Evolutionary conservation across 495 filamentous ascomycete species (phyloP).

Genomic region (Podospora conica): DNA sequence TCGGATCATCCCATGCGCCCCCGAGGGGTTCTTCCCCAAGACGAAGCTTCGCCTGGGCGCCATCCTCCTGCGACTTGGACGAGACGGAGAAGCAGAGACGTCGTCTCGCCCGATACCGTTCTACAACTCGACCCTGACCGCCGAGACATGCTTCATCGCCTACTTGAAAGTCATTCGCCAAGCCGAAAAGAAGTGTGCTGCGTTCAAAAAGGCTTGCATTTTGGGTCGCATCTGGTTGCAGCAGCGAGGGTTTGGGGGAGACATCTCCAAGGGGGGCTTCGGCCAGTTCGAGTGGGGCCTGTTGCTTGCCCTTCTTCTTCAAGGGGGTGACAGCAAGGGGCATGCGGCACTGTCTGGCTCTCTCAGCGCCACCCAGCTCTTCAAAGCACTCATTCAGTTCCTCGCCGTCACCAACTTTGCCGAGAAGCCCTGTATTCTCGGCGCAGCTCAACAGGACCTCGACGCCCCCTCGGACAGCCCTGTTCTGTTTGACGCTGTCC

Average conservation of each 20-base stretch:
- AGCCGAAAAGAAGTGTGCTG: slow-evolving; percentile 56
- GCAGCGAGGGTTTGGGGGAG: slow-evolving; percentile 72
- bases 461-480: slow-evolving; percentile 32
- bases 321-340: slow-evolving; percentile 64
- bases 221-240: slow-evolving; percentile 83
- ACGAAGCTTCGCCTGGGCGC: slow-evolving; percentile 63
- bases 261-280: slow-evolving; percentile 73
- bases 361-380: slow-evolving; percentile 87
- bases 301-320: slow-evolving; percentile 71
- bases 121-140: slow-evolving; percentile 80
- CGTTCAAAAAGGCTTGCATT: slow-evolving; percentile 75
- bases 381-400: slow-evolving; percentile 86
- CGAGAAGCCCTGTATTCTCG: slow-evolving; percentile 55
- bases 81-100: slow-evolving; percentile 30
- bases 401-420: slow-evolving; percentile 63
- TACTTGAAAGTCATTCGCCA: slow-evolving; percentile 69
- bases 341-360: slow-evolving; percentile 64
- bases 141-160: slow-evolving; percentile 64
- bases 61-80: slow-evolving; percentile 57
- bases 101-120: slow-evolving; percentile 59
- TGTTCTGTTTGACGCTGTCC: slow-evolving; percentile 61
- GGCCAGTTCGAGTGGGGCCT: slow-evolving; percentile 87
- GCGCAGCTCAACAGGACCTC: slow-evolving; percentile 21
- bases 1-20: slow-evolving; percentile 68
- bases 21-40: slow-evolving; percentile 58